A percentile compares a stretch with the other conserved stretches of the same genome.
These are phyloP conservation scores for Lichenothelia convexa DNA, from an alignment of 495 filamentous ascomycete species.

Conservation along the genomic window DNA sequence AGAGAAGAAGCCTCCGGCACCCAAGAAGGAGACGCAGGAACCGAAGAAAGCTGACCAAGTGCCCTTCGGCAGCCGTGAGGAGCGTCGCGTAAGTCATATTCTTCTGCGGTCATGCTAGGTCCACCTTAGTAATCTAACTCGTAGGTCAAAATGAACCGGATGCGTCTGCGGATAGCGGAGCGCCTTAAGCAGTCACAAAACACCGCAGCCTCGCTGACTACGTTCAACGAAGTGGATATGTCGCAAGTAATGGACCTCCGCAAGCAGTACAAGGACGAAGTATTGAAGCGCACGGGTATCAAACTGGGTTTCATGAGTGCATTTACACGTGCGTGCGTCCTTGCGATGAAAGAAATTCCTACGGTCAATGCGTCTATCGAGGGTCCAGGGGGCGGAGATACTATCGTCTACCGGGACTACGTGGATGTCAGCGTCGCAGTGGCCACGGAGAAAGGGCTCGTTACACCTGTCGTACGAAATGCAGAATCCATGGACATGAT, in stretches of 20 bases:
- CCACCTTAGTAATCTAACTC: not conserved
- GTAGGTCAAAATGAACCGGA: conserved; percentile 98
- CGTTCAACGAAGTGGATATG: conserved; percentile 99
- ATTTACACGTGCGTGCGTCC: conserved; percentile 76
- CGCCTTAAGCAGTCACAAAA: conserved; percentile 98
- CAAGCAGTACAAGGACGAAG: conserved; percentile 87
- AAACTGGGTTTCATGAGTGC: conserved; percentile 99
- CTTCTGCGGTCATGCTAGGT: not conserved
- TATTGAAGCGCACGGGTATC: conserved; percentile 88
- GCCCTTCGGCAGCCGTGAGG: conserved; percentile 61
- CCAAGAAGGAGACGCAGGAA: conserved; percentile 26
- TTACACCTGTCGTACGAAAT: conserved; percentile 92
- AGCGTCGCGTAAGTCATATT: conserved; percentile 51
- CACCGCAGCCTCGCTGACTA: conserved; percentile 90
- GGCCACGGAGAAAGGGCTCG: conserved; percentile 91
- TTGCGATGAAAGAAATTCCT: conserved; percentile 88
- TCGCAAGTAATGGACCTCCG: conserved; percentile 93
- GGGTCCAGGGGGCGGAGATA: conserved; percentile 84
- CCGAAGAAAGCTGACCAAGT: conserved; percentile 29
- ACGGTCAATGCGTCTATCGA: conserved; percentile 97
- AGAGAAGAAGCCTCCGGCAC: conserved; percentile 24
- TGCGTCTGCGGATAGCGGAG: conserved; percentile 93
- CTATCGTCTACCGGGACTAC: conserved; percentile 94
- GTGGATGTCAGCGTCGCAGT: conserved; percentile 96
- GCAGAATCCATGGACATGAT: conserved; percentile 73